Evolutionary conservation across 2,329 filamentous ascomycete species (phyloP).

Genomic region (Salinomyces thailandicus): DNA sequence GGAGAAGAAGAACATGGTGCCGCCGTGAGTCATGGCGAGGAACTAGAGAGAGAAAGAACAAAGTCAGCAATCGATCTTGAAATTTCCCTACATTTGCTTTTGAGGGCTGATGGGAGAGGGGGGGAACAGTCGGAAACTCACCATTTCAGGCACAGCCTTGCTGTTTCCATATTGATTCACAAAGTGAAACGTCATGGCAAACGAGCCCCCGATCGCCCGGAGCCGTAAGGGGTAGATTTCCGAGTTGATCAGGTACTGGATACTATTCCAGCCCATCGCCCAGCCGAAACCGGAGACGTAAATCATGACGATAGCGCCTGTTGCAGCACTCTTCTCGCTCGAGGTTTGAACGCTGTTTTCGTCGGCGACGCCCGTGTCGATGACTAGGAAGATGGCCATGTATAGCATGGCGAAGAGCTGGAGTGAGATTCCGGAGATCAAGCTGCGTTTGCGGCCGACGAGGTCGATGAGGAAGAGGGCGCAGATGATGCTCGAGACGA

Average conservation of each 20-base stretch:
- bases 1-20: conserved; percentile 69
- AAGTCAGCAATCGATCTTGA: background rate
- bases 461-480: conserved; percentile 71
- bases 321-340: conserved; percentile 47
- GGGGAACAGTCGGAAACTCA: no score
- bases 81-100: background rate
- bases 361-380: conserved; percentile 47
- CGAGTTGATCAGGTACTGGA: conserved; percentile 65
- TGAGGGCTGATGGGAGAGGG: no score
- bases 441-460: conserved; percentile 57
- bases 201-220: conserved; percentile 57
- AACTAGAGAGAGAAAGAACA: no score
- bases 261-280: conserved; percentile 38
- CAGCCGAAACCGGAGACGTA: conserved; percentile 56
- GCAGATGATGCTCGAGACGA: conserved; percentile 55
- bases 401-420: conserved; percentile 46
- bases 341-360: conserved; percentile 38
- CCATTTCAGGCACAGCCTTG: conserved; percentile 63
- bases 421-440: conserved; percentile 34
- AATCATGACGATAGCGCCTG: conserved; percentile 47
- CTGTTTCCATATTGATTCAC: conserved; percentile 62
- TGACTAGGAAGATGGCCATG: conserved; percentile 45
- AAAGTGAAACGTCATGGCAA: conserved; percentile 71
- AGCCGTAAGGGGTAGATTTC: conserved; percentile 69
- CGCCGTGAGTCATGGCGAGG: conserved; percentile 46